A percentile compares a stretch with the other conserved stretches of the same genome.
These are phyloP conservation scores for Lineolata rhizophorae DNA, from an alignment of 495 filamentous ascomycete genomes.

Conservation along the genomic window DNA sequence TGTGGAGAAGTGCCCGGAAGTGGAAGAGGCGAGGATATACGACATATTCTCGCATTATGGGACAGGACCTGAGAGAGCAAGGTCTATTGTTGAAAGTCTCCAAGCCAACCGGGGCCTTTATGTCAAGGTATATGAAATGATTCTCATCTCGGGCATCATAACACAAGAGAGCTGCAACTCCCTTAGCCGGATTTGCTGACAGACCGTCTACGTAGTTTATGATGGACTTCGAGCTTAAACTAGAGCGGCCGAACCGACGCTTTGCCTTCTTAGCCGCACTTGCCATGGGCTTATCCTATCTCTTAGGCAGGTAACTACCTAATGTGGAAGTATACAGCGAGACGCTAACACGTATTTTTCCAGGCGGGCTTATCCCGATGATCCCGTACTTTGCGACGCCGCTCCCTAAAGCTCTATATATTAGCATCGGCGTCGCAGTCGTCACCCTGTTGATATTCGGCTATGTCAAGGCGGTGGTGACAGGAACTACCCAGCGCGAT, in stretches of 20 bases:
- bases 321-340: not conserved
- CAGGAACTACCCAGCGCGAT: slow-evolving; percentile 5
- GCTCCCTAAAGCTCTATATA: slow-evolving; percentile 23
- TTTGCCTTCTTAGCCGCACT: slow-evolving; percentile 25
- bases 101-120: slow-evolving; percentile 20
- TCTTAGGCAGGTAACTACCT: slow-evolving; percentile 23
- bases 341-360: slow-evolving; percentile 8
- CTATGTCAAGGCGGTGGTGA: slow-evolving; percentile 21
- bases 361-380: slow-evolving; percentile 34
- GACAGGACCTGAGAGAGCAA: slow-evolving; percentile 13
- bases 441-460: slow-evolving; percentile 31
- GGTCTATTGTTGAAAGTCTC: slow-evolving; percentile 21
- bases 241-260: slow-evolving; percentile 21
- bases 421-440: slow-evolving; percentile 27
- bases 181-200: too few relatives aligned
- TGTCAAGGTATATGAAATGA: slow-evolving; percentile 22
- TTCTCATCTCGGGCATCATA: not conserved
- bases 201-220: slow-evolving; percentile 17
- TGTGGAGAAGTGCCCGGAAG: slow-evolving; percentile 18
- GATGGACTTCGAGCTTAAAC: slow-evolving; percentile 30
- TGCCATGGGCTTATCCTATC: slow-evolving; percentile 30
- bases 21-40: slow-evolving; percentile 15
- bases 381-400: slow-evolving; percentile 31
- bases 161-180: too few relatives aligned
- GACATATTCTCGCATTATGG: slow-evolving; percentile 22